Conservation (phyloP, 441 rosid species). For the Croton setiger region DNA sequence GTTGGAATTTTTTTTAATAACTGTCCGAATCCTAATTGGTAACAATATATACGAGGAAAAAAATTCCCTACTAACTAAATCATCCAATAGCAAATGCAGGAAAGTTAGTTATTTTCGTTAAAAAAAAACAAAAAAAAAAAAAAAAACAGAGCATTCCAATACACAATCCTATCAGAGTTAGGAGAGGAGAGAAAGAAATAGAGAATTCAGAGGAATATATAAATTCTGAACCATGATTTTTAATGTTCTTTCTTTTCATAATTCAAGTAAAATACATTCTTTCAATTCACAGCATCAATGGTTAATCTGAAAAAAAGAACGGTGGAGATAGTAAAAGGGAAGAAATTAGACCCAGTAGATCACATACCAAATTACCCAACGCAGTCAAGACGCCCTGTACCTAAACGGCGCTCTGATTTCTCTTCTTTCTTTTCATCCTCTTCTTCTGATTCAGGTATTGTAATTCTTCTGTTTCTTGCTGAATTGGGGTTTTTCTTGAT, state of each 20-base stretch:
- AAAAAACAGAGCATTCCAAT: conserved; percentile 1
- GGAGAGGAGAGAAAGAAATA: background rate
- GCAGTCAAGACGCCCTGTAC: conserved; percentile 22
- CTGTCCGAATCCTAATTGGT: too few species aligned
- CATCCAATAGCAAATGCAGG: background rate
- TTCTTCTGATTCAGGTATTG: conserved; percentile 10
- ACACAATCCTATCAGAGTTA: background rate
- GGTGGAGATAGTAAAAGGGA: background rate
- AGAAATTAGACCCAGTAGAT: conserved; percentile 16
- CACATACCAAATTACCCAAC: conserved; percentile 18
- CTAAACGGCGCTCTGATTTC: conserved; percentile 32
- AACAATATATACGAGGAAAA: too few species aligned
- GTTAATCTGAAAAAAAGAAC: background rate
- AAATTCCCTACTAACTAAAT: too few species aligned
- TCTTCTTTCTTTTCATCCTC: conserved; percentile 17
- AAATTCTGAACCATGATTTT: conserved; percentile 2
- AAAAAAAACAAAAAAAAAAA: background rate
- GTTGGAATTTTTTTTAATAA: too few species aligned
- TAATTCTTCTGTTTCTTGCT: background rate
- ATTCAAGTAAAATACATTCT: background rate
- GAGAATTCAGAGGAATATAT: background rate
- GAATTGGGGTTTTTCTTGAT: background rate
- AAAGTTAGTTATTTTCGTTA: conserved; percentile 8
- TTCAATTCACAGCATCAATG: conserved; percentile 13
- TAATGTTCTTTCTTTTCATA: background rate